phyloP scores from a whole-genome alignment of 257 asterid species.

The Osmanthus fragrans region DNA sequence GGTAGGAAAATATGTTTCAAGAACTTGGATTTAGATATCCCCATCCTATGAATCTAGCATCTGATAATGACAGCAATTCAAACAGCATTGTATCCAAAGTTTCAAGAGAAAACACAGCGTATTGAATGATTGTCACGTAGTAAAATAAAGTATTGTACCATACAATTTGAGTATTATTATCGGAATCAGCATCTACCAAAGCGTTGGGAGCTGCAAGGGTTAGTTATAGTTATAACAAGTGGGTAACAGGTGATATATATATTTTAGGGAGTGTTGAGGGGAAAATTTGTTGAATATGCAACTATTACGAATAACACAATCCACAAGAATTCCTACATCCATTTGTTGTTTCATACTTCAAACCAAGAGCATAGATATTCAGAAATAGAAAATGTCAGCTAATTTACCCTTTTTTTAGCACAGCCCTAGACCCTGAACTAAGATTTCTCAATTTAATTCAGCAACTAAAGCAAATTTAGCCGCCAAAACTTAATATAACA shows the following conservation, averaged over 20 bases:
- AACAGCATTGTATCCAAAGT: background rate
- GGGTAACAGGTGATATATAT: background rate
- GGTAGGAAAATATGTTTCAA: background rate
- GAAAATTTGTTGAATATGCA: background rate
- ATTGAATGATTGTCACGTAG: background rate
- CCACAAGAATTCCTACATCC: background rate
- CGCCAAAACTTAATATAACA: background rate
- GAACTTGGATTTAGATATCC: background rate
- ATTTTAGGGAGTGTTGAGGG: background rate
- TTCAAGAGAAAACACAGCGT: background rate
- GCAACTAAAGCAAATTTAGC: constrained; percentile 9
- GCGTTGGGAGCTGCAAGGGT: background rate
- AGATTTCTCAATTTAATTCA: background rate
- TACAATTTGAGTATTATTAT: background rate
- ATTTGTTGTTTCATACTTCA: background rate
- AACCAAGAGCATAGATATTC: background rate
- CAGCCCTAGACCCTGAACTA: background rate
- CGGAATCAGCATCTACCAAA: background rate
- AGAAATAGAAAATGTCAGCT: background rate
- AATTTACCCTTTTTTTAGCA: background rate
- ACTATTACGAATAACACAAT: background rate
- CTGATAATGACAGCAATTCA: background rate
- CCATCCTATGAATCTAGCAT: background rate
- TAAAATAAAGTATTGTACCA: background rate
- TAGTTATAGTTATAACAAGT: background rate